Evolutionary conservation across 805 yeast species (phyloP), one percentile per base, ranked within the genome.

Genomic region (Metschnikowia lunata): DNA sequence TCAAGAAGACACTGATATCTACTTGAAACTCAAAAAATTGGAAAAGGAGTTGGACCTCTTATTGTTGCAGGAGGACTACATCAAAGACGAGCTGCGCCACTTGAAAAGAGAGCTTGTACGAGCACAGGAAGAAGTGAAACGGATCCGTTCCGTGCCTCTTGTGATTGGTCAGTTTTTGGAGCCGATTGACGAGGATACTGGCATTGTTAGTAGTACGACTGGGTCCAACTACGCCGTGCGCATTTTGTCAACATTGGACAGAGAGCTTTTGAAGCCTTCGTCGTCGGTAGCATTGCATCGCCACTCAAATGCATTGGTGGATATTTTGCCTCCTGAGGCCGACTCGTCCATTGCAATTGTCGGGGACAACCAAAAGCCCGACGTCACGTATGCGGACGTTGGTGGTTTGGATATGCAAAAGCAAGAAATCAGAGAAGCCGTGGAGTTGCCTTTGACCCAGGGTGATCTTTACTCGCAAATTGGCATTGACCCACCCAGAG

Each of bases 361-460:
- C 58, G 95, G 96, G 29, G 95, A 91, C 35, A 86, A 88, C 57
- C 96, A 95, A 67, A 87, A 85, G 61, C 95, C 95, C 23, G 90
- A 85, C 60, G 93, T 86, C 33, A 82, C 96, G 2, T 93, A 93
- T 60, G 96, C 96, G 30, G 99, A 93, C 65, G 97, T 93, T 45
- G 99, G 99, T 67, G 99, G 99, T 34, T 75, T 93, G 63, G 99
- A 93, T 66, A 89, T 93, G 96, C 99, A 93, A 68, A 95, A 93
- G 59, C 99, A 95, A 68, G 99, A 93, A 71, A 93, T 93, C 51
- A 81, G 97, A 61, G 99, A 93, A 70, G 99, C 99, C 2, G 98
- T 93, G 12, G 99, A 93, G 67, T 76, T 93, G 56, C 99, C 99
- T 10, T 76, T 93, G 59, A 85, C 96, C 12, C 98, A 93, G 64